Base-by-base conservation (phyloP, 2,329 filamentous ascomycete species). In the Epichloe hybrida region DNA sequence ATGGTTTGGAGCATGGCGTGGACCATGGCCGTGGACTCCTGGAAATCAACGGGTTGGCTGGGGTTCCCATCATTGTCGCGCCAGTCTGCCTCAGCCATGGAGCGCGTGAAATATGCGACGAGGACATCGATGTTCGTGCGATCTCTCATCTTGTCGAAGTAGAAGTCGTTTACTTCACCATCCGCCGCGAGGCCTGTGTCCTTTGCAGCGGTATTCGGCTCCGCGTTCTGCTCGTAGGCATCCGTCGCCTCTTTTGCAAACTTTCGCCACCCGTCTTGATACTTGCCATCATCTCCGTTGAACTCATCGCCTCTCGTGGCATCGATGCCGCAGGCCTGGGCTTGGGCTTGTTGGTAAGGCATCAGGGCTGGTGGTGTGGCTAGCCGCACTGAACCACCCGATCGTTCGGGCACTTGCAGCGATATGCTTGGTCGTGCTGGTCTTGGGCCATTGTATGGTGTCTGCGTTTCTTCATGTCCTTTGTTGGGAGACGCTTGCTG, bases 351-450 rank as follows among this genome's bases (percentile, higher is more conserved):
- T 71, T 0, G 76, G 76, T 2, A 67, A 1, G 54, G 56, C 15
- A 55, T 53, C 23, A 57, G 76, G 1, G 69, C 66, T 7, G 73
- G 73, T 36, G 76, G 76, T 8, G 81, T 85, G 23, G 81, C 80
- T 13, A 85, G 68, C 52, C 80, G 72, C 0, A 85, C 79, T 3
- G 76, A 72, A 1, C 80, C 80, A 1, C 79, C 72, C 17, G 74
- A 68, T 52, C 81, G 74, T 56, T 80, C 73, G 0, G 69, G 68
- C 3, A 70, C 67, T 38, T 69, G 67, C 5, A 71, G 57, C 36
- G 69, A 69, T 52, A 70, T 70, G 52, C 58, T 68, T 4, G 68
- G 69, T 15, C 67, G 60, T 12, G 59, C 53, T 41, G 66, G 63
- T 39, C 67, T 58, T 5, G 55, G 12, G 1, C 50, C 54, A 5